phyloP scores from a whole-genome alignment of 139 green algal genomes.

The Klebsormidium nitens region DNA sequence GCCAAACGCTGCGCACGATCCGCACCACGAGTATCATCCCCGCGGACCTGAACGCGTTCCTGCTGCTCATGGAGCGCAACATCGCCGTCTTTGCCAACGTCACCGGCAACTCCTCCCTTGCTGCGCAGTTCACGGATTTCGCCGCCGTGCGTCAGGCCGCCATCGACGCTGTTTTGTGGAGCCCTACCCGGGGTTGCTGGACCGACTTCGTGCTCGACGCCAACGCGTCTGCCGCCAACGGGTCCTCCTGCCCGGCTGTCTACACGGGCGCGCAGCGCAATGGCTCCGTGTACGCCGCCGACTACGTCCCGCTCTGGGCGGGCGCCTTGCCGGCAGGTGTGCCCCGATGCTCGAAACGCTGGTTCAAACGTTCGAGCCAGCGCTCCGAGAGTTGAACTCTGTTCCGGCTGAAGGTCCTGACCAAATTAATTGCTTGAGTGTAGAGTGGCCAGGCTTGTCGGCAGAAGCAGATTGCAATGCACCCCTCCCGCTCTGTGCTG shows the following conservation, averaged over 20 bases:
- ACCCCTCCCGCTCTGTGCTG: too few species aligned
- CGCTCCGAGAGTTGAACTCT: too few species aligned
- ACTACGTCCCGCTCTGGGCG: constrained; percentile 86
- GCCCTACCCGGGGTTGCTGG: constrained; percentile 55
- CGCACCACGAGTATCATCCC: constrained; percentile 78
- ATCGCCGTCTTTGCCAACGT: constrained; percentile 45
- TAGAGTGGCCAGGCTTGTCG: too few species aligned
- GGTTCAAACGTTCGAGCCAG: too few species aligned
- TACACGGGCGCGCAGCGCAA: background rate
- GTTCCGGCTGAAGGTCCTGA: too few species aligned
- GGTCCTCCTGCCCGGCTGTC: too few species aligned
- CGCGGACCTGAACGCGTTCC: constrained; percentile 82
- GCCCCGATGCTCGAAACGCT: too few species aligned
- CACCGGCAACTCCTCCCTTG: constrained; percentile 13
- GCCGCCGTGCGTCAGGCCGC: constrained; percentile 35
- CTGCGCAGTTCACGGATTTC: constrained; percentile 17
- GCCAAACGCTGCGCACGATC: constrained; percentile 54
- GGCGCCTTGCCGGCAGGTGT: too few species aligned
- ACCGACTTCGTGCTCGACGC: constrained; percentile 54
- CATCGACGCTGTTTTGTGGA: constrained; percentile 68
- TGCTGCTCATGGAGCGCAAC: constrained; percentile 57
- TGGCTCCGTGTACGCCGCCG: constrained; percentile 52
- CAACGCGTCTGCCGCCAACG: too few species aligned
- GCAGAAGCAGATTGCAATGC: too few species aligned
- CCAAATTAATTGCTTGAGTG: too few species aligned